Base-by-base conservation (phyloP, 805 yeast species). In the Candida taoyuanica region DNA sequence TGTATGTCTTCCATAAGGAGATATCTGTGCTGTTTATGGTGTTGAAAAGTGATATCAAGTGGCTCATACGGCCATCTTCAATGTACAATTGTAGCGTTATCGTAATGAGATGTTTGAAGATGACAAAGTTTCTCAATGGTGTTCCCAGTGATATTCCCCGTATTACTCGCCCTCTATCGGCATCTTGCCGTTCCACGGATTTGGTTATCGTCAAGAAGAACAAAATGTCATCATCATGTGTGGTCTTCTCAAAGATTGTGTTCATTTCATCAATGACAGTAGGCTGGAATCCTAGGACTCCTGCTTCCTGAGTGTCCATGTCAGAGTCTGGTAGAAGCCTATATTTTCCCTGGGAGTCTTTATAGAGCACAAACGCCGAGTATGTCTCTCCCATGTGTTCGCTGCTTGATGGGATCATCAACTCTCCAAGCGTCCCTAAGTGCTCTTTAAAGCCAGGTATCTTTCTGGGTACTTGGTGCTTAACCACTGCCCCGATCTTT, bases 401-500 rank as follows among this genome's bases (percentile, higher is more conserved):
- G 33, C 75, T 65, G 49, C 76, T 81, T 44, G 74, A 75, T 0
- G 85, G 84, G 7, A 81, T 64, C 76, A 80, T 71, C 28, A 79
- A 51, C 49, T 74, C 81, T 2, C 81, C 74, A 33, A 73, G 49
- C 34, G 63, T 59, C 27, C 55, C 49, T 31, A 68, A 50, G 34
- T 53, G 44, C 5, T 57, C 57, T 53, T 51, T 57, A 33, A 59
- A 58, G 1, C 68, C 68, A 1, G 73, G 60, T 3, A 65, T 55
- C 33, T 51, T 54, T 12, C 51, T 41, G 0, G 94, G 91, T 36
- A 72, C 68, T 51, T 81, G 88, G 47, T 74, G 73, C 36, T 66
- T 65, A 23, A 87, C 60, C 4, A 74, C 65, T 0, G 93, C 81
- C 0, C 96, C 96, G 38, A 76, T 67, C 50, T 75, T 81, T 46